Conservation (phyloP, 1,284 basidiomycete genomes). For the Rhodotorula sp. region DNA sequence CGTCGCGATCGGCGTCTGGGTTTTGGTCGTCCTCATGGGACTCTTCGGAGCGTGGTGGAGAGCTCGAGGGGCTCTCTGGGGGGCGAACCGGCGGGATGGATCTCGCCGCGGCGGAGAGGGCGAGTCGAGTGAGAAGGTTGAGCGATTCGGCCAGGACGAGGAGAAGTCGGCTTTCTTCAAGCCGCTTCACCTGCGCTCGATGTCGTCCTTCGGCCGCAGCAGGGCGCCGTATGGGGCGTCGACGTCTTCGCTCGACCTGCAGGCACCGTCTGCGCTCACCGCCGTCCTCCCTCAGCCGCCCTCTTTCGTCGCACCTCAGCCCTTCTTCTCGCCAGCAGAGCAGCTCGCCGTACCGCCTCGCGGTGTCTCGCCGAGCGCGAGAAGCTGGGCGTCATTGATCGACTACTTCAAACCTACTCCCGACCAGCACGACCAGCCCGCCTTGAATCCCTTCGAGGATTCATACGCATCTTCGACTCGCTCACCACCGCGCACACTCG, state of each 20-base stretch:
- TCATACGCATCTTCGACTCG: neutral
- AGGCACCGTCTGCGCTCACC: neutral
- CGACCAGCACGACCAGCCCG: neutral
- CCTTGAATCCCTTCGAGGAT: constrained; percentile 11
- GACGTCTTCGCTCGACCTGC: no score
- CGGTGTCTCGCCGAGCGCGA: neutral
- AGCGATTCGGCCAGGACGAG: neutral
- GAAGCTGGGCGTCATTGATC: constrained; percentile 10
- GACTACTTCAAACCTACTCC: constrained; percentile 1
- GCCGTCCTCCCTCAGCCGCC: neutral
- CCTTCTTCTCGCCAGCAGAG: neutral
- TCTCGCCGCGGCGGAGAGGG: neutral
- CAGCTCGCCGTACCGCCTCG: neutral
- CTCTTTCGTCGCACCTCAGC: neutral
- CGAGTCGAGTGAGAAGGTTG: neutral
- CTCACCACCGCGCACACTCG: neutral
- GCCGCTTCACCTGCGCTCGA: constrained; percentile 18
- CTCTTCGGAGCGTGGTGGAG: constrained; percentile 62
- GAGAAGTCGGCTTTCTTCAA: constrained; percentile 7
- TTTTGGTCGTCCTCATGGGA: constrained; percentile 69
- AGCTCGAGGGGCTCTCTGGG: neutral
- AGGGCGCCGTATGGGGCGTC: no score
- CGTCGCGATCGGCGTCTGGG: constrained; percentile 77
- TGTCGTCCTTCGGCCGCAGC: neutral
- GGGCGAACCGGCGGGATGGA: neutral